Evolutionary conservation across 2,329 filamentous ascomycete species (phyloP), one percentile per base, ranked within the genome.

Genomic region (Paracoccidioides lutzii): DNA sequence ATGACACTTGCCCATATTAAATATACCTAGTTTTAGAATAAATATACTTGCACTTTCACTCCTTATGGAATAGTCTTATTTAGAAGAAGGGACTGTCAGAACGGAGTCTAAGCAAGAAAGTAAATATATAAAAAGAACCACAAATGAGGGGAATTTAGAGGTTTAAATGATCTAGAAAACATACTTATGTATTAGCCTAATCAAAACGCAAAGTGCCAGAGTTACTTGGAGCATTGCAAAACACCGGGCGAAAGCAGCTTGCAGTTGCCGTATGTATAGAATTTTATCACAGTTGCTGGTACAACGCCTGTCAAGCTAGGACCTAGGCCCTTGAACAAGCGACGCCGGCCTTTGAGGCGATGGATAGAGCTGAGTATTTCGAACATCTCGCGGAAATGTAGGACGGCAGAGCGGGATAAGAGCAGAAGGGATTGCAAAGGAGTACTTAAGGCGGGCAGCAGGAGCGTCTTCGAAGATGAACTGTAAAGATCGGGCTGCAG

Each of bases 401-500:
- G 1, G 90, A 55, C 15, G 52, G 45, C 7, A 7, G 37, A 38
- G 3, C 22, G 58, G 54, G 9, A 56, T 22, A 37, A 58, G 58
- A 9, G 53, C 15, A 0, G 58, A 56, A 38, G 37, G 37, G 37
- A 12, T 8, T 3, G 37, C 12, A 22, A 22, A 7, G 14, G 51
- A 57, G 55, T 32, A 59, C 51, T 14, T 54, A 53, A 33, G 44
- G 57, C 3, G 30, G 33, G 41, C 28, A 45, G 35, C 22, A 32
- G 2, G 14, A 41, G 12, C 15, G 37, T n/a, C 14, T 33, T 7
- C 32, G 12, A 22, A 71, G 95, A 88, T 7, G 83, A 78, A 69
- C 95, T 88, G 77, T 96, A 96, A 69, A 94, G 94, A 67, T 95
- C 90, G 65, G 89, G 94, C 70, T 97, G 91, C 3, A 97, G 78